Percentiles rank a stretch among this genome's conserved stretches.
These are phyloP conservation scores for Salvia miltiorrhiza DNA, from an alignment of 257 asterid genomes.

Conservation along the genomic window DNA sequence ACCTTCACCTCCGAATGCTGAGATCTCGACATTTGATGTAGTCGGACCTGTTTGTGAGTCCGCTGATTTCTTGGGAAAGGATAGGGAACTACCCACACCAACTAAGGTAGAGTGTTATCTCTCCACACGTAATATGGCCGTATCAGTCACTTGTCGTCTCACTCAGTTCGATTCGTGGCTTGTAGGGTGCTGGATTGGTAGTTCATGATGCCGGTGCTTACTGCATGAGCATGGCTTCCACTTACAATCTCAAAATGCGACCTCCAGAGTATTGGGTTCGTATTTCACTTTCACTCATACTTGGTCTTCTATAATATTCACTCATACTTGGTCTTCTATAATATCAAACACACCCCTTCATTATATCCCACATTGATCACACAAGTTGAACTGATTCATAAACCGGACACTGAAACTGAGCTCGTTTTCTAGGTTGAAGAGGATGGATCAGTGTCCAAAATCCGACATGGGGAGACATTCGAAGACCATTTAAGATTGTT, in stretches of 20 bases:
- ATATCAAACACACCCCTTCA: background rate
- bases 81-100: constrained; percentile 83
- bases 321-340: no score
- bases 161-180: constrained; percentile 14
- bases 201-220: constrained; percentile 99
- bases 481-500: constrained; percentile 81
- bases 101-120: constrained; percentile 41
- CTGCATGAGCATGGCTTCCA: constrained; percentile 99
- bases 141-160: background rate
- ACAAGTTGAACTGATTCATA: background rate
- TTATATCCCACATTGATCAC: background rate
- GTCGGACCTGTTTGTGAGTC: constrained; percentile 98
- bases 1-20: constrained; percentile 58
- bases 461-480: constrained; percentile 79
- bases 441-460: constrained; percentile 73
- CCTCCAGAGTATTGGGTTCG: constrained; percentile 96
- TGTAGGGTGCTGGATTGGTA: constrained; percentile 89
- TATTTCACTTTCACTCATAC: background rate
- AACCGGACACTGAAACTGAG: constrained; percentile 6
- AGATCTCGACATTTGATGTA: constrained; percentile 66
- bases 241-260: constrained; percentile 98
- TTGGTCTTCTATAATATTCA: background rate
- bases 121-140: background rate
- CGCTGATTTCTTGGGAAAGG: constrained; percentile 95
- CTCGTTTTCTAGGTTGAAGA: constrained; percentile 58